These are phyloP conservation scores for Isatis tinctoria DNA, from an alignment of 345 rosid genomes.

Conservation along the genomic window DNA sequence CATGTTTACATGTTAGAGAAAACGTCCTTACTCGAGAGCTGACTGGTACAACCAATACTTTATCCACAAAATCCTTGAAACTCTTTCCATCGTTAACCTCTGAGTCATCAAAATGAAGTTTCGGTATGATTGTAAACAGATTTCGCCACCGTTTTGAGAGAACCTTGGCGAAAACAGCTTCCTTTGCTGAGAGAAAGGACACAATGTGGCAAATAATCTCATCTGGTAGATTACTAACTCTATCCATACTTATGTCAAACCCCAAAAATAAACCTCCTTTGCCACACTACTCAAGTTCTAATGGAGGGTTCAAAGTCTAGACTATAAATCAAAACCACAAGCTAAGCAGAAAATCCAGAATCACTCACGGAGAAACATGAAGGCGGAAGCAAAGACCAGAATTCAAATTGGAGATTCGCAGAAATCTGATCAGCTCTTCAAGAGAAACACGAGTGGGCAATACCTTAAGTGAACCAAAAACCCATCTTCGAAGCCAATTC, in stretches of 20 bases:
- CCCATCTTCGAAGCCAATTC: too few species aligned
- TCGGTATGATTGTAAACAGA: neutral
- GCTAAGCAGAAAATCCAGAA: too few species aligned
- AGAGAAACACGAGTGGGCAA: too few species aligned
- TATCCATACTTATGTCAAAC: neutral
- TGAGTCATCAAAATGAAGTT: neutral
- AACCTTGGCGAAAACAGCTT: neutral
- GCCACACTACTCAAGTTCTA: too few species aligned
- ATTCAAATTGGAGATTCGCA: too few species aligned
- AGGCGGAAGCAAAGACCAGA: too few species aligned
- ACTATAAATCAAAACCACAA: too few species aligned
- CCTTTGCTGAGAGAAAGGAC: neutral
- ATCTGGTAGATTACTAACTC: neutral
- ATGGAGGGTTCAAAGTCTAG: too few species aligned
- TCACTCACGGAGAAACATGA: too few species aligned
- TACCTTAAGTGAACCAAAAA: too few species aligned
- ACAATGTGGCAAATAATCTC: neutral
- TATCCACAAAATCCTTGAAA: neutral
- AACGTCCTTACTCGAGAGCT: neutral
- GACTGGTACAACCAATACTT: neutral
- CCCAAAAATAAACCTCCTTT: neutral
- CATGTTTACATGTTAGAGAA: neutral
- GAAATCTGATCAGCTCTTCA: too few species aligned
- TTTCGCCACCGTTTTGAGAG: neutral
- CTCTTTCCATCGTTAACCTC: too few species aligned